Conservation (phyloP, 2,329 filamentous ascomycete genomes). For the Magnaporthales sp. region DNA sequence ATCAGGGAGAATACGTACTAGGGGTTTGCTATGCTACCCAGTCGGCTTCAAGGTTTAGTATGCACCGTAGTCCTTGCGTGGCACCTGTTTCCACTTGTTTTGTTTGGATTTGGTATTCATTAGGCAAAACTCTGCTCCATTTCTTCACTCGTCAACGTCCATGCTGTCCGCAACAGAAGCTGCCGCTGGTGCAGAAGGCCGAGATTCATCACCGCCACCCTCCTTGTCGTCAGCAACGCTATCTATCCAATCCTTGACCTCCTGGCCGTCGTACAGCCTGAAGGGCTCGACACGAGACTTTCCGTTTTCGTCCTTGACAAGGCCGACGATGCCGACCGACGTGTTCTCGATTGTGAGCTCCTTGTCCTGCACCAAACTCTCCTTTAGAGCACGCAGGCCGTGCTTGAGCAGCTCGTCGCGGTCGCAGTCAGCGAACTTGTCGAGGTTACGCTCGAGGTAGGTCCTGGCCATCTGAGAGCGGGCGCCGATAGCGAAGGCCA, state of each 20-base stretch:
- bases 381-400: conserved; percentile 84
- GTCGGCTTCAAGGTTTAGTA: background rate
- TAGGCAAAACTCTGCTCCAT: background rate
- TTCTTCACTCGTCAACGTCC: conserved; percentile 21
- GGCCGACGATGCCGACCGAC: conserved; percentile 66
- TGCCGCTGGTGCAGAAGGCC: conserved; percentile 27
- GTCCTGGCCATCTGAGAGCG: conserved; percentile 96
- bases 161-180: conserved; percentile 28
- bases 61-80: background rate
- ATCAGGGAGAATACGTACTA: background rate
- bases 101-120: background rate
- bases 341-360: conserved; percentile 97
- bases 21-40: background rate
- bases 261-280: conserved; percentile 82
- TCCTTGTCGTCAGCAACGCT: conserved; percentile 51
- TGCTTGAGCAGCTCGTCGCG: conserved; percentile 86
- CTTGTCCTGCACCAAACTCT: conserved; percentile 93
- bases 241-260: conserved; percentile 80
- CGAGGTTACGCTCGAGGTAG: conserved; percentile 88
- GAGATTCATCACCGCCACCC: conserved; percentile 32
- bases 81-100: background rate
- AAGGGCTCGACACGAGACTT: conserved; percentile 66
- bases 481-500: conserved; percentile 91
- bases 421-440: conserved; percentile 66
- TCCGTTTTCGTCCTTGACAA: conserved; percentile 35